A percentile compares a stretch with the other conserved stretches of the same genome.
These are phyloP conservation scores for Tricholoma sp. DNA, from an alignment of 768 basidiomycete genomes.

Conservation along the genomic window DNA sequence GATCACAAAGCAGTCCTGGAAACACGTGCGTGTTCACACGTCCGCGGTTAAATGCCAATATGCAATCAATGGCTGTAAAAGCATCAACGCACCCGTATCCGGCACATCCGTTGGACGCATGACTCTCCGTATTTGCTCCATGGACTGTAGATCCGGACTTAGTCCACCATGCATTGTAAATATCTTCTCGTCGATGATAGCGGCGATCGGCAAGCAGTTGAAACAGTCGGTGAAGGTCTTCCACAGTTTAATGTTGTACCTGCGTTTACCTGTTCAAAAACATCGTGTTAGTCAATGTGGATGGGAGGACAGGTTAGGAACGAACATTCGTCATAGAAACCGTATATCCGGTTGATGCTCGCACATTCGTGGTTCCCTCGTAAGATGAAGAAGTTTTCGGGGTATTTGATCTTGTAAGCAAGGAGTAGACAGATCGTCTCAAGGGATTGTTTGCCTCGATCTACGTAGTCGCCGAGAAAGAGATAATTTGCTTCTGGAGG, in stretches of 20 bases:
- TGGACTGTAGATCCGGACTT: conserved; percentile 95
- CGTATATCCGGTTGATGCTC: conserved; percentile 99
- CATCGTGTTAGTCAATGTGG: conserved; percentile 8
- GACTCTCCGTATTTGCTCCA: conserved; percentile 99
- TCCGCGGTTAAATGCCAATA: neutral
- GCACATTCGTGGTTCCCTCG: conserved; percentile 99
- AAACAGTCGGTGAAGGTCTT: conserved; percentile 99
- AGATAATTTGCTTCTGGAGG: conserved; percentile 99
- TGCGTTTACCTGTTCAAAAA: conserved; percentile 78
- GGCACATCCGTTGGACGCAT: conserved; percentile 99
- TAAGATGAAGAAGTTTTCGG: conserved; percentile 99
- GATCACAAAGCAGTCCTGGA: conserved; percentile 86
- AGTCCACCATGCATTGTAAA: conserved; percentile 99
- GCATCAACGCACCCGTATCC: conserved; percentile 71
- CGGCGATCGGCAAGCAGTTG: conserved; percentile 98
- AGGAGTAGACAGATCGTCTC: conserved; percentile 99
- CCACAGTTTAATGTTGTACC: conserved; percentile 99
- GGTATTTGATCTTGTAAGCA: conserved; percentile 99
- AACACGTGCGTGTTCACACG: conserved; percentile 1
- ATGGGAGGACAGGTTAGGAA: conserved; percentile 16
- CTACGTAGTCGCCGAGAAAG: conserved; percentile 99
- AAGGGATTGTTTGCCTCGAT: conserved; percentile 97
- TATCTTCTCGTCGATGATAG: conserved; percentile 99
- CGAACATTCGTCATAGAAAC: conserved; percentile 99
- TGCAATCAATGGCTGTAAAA: neutral